Base-by-base conservation (phyloP, 2,329 filamentous ascomycete species). In the Cercospora zeae-maydis region DNA sequence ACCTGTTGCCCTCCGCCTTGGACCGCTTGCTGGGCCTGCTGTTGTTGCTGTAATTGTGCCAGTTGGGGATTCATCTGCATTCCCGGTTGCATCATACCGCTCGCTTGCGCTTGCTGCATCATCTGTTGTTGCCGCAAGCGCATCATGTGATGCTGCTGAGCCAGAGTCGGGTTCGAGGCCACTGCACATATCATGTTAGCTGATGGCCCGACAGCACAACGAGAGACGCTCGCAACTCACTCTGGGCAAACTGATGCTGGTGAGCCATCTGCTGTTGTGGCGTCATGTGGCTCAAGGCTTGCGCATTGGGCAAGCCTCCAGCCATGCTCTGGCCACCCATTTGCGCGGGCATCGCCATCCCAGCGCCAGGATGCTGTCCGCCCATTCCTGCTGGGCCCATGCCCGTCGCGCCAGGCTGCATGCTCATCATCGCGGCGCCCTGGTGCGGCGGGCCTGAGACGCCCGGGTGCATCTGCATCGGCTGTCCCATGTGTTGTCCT, bases 231-330 rank as follows among this genome's bases (percentile, higher is more conserved):
- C 37, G 19, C 21, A 6, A 76, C 77, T 75, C 69, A 78, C 76
- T 76, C 39, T 67, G 67, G 55, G 66, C 66, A 49, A 63, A 39
- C 24, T 65, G 62, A 34, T 72, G 70, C 49, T 75, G 72, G 30
- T 71, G 79, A 63, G 82, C 81, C 68, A 82, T 80, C 63, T 82
- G 84, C 63, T 81, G 80, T 69, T 84, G 82, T 11, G 88, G 88
- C 72, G 82, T 90, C 59, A 92, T 75, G 73, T 93, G 90, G 73
- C 88, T 87, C 70, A 92, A 78, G 16, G 87, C 87, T 77, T 91
- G 89, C 63, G 85, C 83, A 76, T 86, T 89, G 27, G 82, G 83
- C 61, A 79, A 78, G 30, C 73, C 73, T 34, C 74, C 75, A 53
- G 80, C 80, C 63, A 86, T 84, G 59, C 80, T 73, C 61, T 73